A percentile compares a stretch with the other conserved stretches of the same genome.
These are phyloP conservation scores for Amylocarpus encephaloides DNA, from an alignment of 2,329 filamentous ascomycete genomes.

Conservation along the genomic window DNA sequence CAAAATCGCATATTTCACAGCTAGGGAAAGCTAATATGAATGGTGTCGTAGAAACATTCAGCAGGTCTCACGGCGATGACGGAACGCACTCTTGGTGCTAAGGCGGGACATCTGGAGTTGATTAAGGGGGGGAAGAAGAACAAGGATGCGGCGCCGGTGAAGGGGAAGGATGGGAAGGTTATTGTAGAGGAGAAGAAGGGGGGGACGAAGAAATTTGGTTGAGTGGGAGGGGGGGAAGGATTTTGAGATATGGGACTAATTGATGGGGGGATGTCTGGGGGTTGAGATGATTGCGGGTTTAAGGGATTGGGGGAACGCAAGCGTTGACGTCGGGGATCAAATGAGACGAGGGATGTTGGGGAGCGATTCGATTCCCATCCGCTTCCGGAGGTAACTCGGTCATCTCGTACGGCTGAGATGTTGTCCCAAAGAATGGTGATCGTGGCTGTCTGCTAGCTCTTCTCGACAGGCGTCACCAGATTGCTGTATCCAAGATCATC, in stretches of 20 bases:
- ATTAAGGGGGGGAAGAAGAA: constrained; percentile 61
- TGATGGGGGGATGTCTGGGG: not conserved
- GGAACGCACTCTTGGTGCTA: constrained; percentile 59
- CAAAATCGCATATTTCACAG: not conserved
- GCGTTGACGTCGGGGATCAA: too few relatives aligned
- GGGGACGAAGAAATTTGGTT: constrained; percentile 32
- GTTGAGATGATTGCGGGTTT: too few relatives aligned
- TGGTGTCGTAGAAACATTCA: constrained; percentile 46
- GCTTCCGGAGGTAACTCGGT: too few relatives aligned
- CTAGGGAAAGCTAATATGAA: not conserved
- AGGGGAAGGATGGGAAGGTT: constrained; percentile 33
- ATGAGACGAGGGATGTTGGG: too few relatives aligned
- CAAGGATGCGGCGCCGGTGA: constrained; percentile 32
- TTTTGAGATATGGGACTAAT: not conserved
- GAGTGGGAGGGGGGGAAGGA: constrained; percentile 8
- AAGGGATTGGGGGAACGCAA: too few relatives aligned
- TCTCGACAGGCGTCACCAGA: too few relatives aligned
- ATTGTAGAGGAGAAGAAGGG: constrained; percentile 27
- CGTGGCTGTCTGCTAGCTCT: too few relatives aligned
- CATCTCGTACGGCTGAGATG: too few relatives aligned
- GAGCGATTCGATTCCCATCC: too few relatives aligned
- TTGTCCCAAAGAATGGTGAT: too few relatives aligned
- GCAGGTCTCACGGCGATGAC: constrained; percentile 57
- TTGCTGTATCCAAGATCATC: too few relatives aligned
- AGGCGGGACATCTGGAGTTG: constrained; percentile 65